phyloP scores from a whole-genome alignment of 176 grass and related monocot species.

The Zizania latifolia region DNA sequence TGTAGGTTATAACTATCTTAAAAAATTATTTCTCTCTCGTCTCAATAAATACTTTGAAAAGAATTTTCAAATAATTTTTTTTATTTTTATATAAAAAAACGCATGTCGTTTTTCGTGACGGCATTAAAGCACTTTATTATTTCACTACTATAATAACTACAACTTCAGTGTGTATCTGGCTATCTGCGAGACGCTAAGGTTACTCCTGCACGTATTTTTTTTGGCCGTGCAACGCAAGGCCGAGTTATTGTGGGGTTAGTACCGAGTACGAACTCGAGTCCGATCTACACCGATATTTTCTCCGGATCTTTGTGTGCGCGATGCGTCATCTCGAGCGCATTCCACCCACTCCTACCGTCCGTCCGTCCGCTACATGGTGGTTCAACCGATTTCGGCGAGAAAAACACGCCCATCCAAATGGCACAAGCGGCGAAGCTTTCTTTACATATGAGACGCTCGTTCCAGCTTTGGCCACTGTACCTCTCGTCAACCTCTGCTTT shows the following conservation, averaged over 20 bases:
- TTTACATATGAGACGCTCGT: neutral
- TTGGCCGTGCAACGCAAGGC: neutral
- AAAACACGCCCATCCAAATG: neutral
- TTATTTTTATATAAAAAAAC: too few relatives aligned
- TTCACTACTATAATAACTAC: too few relatives aligned
- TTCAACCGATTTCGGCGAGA: neutral
- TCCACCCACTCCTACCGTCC: neutral
- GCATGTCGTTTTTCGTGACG: too few relatives aligned
- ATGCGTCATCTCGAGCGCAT: neutral
- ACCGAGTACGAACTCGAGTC: neutral
- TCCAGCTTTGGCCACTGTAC: neutral
- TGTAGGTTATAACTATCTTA: too few relatives aligned
- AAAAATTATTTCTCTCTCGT: too few relatives aligned
- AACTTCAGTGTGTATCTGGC: too few relatives aligned
- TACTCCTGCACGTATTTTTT: neutral
- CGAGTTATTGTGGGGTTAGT: neutral
- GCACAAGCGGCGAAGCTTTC: neutral
- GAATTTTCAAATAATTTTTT: too few relatives aligned
- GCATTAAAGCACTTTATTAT: too few relatives aligned
- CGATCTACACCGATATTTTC: neutral
- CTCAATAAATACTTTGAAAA: too few relatives aligned
- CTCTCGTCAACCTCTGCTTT: neutral
- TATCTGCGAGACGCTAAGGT: too few relatives aligned
- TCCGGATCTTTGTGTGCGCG: neutral
- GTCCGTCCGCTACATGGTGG: slow-evolving; percentile 1